phyloP scores from a whole-genome alignment of 352 stramenopile genomes.

The Phytophthora macrochlamydospora region DNA sequence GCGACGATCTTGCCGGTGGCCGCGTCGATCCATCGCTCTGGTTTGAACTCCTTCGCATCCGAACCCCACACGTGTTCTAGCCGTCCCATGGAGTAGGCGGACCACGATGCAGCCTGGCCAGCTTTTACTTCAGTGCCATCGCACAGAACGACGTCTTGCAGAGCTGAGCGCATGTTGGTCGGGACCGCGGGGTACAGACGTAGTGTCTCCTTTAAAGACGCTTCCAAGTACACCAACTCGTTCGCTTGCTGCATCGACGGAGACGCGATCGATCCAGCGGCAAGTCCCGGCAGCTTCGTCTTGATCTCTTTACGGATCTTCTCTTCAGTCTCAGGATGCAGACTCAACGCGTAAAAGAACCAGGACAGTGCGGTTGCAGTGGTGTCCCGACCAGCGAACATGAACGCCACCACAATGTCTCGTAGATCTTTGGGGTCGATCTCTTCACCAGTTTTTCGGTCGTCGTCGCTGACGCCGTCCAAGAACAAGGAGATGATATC shows the following conservation, averaged over 20 bases:
- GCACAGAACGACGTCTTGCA: conserved; percentile 42
- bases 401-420: conserved; percentile 75
- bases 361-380: conserved; percentile 64
- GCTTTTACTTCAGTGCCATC: conserved; percentile 43
- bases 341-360: conserved; percentile 65
- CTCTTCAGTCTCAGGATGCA: conserved; percentile 44
- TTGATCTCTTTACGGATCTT: conserved; percentile 48
- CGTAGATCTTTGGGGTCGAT: conserved; percentile 49
- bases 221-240: conserved; percentile 48
- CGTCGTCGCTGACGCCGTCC: conserved; percentile 26
- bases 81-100: conserved; percentile 46
- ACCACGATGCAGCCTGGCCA: conserved; percentile 34
- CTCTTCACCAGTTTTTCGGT: conserved; percentile 9
- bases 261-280: conserved; percentile 7
- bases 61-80: conserved; percentile 36
- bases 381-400: conserved; percentile 78
- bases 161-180: conserved; percentile 35
- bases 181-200: conserved; percentile 32
- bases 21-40: conserved; percentile 44
- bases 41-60: conserved; percentile 49
- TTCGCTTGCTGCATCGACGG: conserved; percentile 27
- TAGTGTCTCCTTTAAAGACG: conserved; percentile 45
- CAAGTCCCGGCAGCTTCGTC: conserved; percentile 21
- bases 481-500: conserved; percentile 60
- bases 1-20: conserved; percentile 26